Evolutionary conservation across 805 yeast species (phyloP), one percentile per base, ranked within the genome.

Genomic region (Kodamaea restingae): DNA sequence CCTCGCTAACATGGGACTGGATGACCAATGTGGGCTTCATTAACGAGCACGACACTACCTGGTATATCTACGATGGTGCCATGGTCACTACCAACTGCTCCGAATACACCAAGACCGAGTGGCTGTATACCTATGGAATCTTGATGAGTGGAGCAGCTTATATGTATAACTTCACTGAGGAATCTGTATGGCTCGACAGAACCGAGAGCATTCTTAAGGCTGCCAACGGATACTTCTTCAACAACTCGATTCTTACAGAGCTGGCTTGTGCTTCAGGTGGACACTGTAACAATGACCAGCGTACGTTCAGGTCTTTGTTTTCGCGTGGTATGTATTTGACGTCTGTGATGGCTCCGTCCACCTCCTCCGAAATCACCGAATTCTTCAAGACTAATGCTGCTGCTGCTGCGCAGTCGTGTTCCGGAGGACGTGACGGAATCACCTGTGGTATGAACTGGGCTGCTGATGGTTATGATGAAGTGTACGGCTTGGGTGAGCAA

Each of bases 1-100:
- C 86, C 31, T 86, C 81, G 43, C 69, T 63, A 45, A 77, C 83
- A 10, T 90, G 86, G 76, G 78, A 86, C 47, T 90, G 98, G 98
- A 67, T 87, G 74, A 78, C 65, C 10, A 63, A 47, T 11, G 58
- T 47, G 18, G 54, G 53, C 1, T 57, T 48, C 45, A 34, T 41
- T 27, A 31, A 32, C 35, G 26, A 32, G 8, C 26, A 24, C 8
- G 33, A 22, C 21, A 52, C 49, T 7, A 63, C 55, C 28, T 49
- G 52, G 7, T 63, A 70, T 18, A 36, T 50, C 8, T 71, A 64
- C 48, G 86, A 80, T 59, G 86, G 86, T 59, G 83, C 82, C 24
- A 64, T 70, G 36, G 66, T 75, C 35, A 60, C 55, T 20, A 55
- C 61, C 40, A 67, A 71, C 52, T 80, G 85, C 53, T 48, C 75